These are phyloP conservation scores for Umbellularia californica DNA, from an alignment of 164 flowering plant species.

Conservation along the genomic window DNA sequence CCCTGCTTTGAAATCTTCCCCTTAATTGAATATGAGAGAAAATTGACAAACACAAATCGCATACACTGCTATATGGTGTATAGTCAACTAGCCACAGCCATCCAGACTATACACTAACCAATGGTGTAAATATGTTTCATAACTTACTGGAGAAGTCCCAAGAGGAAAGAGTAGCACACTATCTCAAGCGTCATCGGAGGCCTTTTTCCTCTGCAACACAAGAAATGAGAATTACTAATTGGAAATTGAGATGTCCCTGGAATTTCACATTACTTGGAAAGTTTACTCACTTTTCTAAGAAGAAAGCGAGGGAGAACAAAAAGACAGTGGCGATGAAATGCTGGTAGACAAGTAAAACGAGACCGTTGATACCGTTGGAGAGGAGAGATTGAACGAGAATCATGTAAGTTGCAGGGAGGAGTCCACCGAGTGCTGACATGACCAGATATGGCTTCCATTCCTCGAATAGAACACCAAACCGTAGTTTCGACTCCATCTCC, in stretches of 20 bases:
- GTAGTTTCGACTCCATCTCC: no score
- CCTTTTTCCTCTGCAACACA: not conserved
- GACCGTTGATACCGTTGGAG: not conserved
- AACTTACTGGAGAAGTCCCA: conserved; percentile 14
- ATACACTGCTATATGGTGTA: no score
- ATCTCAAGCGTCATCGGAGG: conserved; percentile 12
- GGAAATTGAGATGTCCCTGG: not conserved
- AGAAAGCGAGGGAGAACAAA: not conserved
- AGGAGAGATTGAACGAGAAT: not conserved
- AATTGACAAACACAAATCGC: not conserved
- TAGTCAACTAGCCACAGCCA: not conserved
- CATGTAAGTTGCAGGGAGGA: not conserved
- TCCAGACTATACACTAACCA: not conserved
- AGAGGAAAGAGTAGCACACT: conserved; percentile 12
- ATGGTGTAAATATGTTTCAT: not conserved
- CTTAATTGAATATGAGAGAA: not conserved
- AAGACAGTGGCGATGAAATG: not conserved
- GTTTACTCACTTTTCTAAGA: not conserved
- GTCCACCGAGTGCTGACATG: no score
- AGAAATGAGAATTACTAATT: not conserved
- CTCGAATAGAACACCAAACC: no score
- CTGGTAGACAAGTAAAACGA: conserved; percentile 3
- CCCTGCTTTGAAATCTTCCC: not conserved
- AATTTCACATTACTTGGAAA: not conserved
- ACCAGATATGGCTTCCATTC: no score